Conservation (phyloP, 176 grass and related monocot genomes). For the Poa annua region DNA sequence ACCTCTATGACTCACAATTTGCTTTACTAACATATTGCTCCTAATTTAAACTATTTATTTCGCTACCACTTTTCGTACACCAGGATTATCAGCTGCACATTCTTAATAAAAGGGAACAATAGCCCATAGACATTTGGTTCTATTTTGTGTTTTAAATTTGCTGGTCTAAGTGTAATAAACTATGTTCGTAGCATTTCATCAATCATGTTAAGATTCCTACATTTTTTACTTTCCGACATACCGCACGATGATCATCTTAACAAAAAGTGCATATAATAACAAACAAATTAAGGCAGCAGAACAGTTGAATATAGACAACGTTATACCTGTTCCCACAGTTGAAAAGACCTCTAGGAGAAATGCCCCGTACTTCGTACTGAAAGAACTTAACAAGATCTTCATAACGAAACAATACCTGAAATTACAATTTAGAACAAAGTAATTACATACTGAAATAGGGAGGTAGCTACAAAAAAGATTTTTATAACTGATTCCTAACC, state of each 20-base stretch:
- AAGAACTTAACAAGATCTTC: slow-evolving; percentile 98
- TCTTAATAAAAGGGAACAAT: too few species aligned
- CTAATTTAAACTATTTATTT: slow-evolving; percentile 12
- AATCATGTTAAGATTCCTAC: slow-evolving; percentile 22
- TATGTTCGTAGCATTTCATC: slow-evolving; percentile 10
- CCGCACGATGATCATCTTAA: slow-evolving; percentile 17
- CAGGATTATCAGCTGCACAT: neutral
- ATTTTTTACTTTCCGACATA: slow-evolving; percentile 4
- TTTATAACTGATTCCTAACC: slow-evolving; percentile 52
- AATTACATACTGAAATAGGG: slow-evolving; percentile 35
- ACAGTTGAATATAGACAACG: slow-evolving; percentile 3
- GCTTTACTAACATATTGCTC: slow-evolving; percentile 12
- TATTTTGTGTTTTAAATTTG: slow-evolving; percentile 12
- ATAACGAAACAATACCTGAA: slow-evolving; percentile 80
- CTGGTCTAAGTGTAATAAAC: neutral
- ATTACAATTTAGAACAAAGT: slow-evolving; percentile 49
- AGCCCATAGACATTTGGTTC: slow-evolving; percentile 36
- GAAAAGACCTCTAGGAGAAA: slow-evolving; percentile 92
- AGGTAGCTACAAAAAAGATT: slow-evolving; percentile 25
- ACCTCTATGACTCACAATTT: neutral
- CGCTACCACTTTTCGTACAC: neutral
- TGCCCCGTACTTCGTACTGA: slow-evolving; percentile 71
- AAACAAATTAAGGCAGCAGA: slow-evolving; percentile 27
- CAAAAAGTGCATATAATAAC: slow-evolving; percentile 11
- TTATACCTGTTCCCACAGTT: slow-evolving; percentile 98